Evolutionary conservation across 2,329 filamentous ascomycete genomes (phyloP), one percentile per base, ranked within the genome.

Genomic region (Paramyrothecium roridum): DNA sequence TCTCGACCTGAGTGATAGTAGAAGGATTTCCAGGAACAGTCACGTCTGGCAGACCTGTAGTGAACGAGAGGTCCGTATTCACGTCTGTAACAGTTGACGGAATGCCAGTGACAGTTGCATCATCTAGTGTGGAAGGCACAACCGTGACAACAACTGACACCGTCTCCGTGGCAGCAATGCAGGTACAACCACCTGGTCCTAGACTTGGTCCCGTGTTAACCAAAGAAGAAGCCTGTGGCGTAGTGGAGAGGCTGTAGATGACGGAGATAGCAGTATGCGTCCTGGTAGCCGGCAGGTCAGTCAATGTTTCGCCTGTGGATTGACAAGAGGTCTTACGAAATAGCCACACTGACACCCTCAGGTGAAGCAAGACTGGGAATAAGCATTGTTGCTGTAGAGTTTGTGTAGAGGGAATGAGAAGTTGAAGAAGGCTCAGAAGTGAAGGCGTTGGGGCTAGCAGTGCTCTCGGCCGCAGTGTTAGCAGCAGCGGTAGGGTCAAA

Each of bases 221-320:
- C 17, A 33, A 20, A 21, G 26, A 19, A 20, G 20, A 19, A 20
- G 16, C 21, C 49, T 59, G 53, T 12, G 58, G 55, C 4, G 59
- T 53, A 17, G 54, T 63, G 30, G 57, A 62, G 54, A 69, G 54
- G 52, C 62, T 68, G 58, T 72, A 74, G 52, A 72, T 63, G 46
- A 71, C 73, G 21, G 64, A 64, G 46, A 68, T 56, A 20, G 63
- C 61, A 20, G 71, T 73, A 50, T 67, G 64, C 8, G 71, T 74
- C 43, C 71, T 73, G 17, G 8, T 23, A n/a, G n/a, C 20, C 11
- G 11, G 21, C 21, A 22, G 17, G 54, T 67, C 48, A 64, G 56
- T 52, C 11, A 8, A 13, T 8, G n/a, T 11, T 10, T 2, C 34
- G 16, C 26, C 10, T 37, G 19, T 11, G 33, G 52, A 26, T 23